phyloP scores from a whole-genome alignment of 2,329 filamentous ascomycete genomes.

The Annulohypoxylon truncatum region DNA sequence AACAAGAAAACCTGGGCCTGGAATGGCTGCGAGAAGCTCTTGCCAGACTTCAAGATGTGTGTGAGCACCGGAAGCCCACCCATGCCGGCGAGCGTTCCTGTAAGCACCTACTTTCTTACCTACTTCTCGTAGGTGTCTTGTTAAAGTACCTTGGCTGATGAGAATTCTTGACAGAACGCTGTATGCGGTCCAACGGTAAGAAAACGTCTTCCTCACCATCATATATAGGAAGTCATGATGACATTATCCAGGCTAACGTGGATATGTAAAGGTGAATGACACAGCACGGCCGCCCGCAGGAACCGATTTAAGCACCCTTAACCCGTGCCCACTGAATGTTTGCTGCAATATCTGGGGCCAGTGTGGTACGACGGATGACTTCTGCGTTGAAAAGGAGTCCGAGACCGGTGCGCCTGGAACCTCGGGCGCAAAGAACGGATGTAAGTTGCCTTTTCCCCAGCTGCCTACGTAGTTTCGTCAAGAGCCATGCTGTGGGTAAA shows the following conservation, averaged over 20 bases:
- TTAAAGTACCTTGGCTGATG: not conserved
- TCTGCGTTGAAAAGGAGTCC: constrained; percentile 1
- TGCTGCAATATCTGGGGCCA: constrained; percentile 41
- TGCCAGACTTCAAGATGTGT: constrained; percentile 19
- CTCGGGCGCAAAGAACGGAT: not conserved
- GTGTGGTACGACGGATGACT: constrained; percentile 24
- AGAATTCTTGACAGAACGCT: not conserved
- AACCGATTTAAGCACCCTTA: constrained; percentile 15
- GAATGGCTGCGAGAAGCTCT: constrained; percentile 13
- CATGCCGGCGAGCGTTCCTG: constrained; percentile 10
- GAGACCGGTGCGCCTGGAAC: constrained; percentile 8
- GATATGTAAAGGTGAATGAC: not conserved
- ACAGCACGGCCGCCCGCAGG: not conserved
- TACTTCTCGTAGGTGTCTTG: not conserved
- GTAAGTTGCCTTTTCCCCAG: not conserved
- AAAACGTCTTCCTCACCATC: not conserved
- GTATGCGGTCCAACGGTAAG: not conserved
- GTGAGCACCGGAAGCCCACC: constrained; percentile 17
- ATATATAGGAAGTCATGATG: not conserved
- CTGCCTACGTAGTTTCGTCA: not conserved
- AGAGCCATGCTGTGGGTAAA: not conserved
- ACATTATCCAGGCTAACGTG: not conserved
- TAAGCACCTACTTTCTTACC: constrained; percentile 3
- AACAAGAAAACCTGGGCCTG: constrained; percentile 41
- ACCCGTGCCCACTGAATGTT: constrained; percentile 38